Evolutionary conservation across 192 early-diverging fungal species (phyloP).

Genomic region (Rhizophagus sp.): DNA sequence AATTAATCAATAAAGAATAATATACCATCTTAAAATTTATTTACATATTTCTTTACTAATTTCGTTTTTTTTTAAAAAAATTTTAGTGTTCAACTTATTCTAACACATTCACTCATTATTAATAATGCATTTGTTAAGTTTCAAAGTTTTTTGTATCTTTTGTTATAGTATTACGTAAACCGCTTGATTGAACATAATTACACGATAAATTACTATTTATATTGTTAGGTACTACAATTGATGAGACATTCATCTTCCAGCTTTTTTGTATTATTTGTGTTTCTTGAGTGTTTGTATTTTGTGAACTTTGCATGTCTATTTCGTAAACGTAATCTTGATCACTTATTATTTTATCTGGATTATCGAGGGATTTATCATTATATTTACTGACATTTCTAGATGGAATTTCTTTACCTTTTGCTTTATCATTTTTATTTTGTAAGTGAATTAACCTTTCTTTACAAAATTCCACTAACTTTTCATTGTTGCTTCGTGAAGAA

Average conservation of each 20-base stretch:
- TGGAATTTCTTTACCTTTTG: not conserved
- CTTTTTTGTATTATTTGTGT: not conserved
- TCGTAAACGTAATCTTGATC: no score
- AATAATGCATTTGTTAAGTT: not conserved
- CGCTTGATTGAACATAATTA: not conserved
- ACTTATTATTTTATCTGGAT: not conserved
- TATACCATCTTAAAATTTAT: no score
- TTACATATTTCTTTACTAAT: no score
- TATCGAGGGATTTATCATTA: not conserved
- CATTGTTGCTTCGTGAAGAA: constrained; percentile 11
- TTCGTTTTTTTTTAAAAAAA: no score
- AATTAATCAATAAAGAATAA: no score
- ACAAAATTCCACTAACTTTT: not conserved
- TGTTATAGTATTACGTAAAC: not conserved
- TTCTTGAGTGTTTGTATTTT: not conserved
- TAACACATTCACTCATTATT: no score
- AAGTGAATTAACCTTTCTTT: not conserved
- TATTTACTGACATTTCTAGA: not conserved
- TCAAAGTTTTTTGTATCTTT: not conserved
- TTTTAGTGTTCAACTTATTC: no score
- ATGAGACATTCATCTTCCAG: not conserved
- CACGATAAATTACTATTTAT: not conserved
- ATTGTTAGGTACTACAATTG: not conserved
- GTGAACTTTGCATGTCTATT: not conserved
- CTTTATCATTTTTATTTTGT: not conserved